Conservation (phyloP, 495 filamentous ascomycete species). For the Penicillium psychrofluorescens region DNA sequence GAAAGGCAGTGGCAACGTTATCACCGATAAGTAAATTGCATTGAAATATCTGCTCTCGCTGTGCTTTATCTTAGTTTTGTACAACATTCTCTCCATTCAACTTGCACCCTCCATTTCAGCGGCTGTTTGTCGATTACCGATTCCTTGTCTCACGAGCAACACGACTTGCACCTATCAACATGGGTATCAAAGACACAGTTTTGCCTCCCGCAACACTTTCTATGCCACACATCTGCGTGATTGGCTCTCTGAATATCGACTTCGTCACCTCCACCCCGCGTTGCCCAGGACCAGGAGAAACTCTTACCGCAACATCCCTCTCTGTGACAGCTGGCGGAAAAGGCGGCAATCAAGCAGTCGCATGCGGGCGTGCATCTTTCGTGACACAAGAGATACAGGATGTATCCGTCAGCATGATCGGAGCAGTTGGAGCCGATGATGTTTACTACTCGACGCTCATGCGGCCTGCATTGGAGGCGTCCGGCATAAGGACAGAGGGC, state of each 20-base stretch:
- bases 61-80: too few species aligned
- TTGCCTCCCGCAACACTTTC: background rate
- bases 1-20: too few species aligned
- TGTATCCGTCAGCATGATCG: conserved; percentile 18
- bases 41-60: too few species aligned
- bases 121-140: too few species aligned
- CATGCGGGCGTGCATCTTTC: conserved; percentile 19
- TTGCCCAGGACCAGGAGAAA: conserved; percentile 17
- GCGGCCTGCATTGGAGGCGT: conserved; percentile 11
- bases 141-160: too few species aligned
- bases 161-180: background rate
- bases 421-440: conserved; percentile 16
- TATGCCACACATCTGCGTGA: conserved; percentile 12
- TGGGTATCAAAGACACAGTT: conserved; percentile 3
- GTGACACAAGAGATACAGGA: conserved; percentile 9
- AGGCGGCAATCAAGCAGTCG: conserved; percentile 22
- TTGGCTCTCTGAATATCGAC: conserved; percentile 22
- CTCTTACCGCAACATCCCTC: conserved; percentile 19
- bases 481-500: conserved; percentile 11
- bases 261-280: conserved; percentile 19
- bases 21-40: too few species aligned
- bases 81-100: too few species aligned
- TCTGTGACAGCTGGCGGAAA: conserved; percentile 18
- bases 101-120: too few species aligned
- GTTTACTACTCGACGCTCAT: conserved; percentile 14